phyloP scores from a whole-genome alignment of 2,329 filamentous ascomycete species.

The Myriosclerotinia duriaeana region DNA sequence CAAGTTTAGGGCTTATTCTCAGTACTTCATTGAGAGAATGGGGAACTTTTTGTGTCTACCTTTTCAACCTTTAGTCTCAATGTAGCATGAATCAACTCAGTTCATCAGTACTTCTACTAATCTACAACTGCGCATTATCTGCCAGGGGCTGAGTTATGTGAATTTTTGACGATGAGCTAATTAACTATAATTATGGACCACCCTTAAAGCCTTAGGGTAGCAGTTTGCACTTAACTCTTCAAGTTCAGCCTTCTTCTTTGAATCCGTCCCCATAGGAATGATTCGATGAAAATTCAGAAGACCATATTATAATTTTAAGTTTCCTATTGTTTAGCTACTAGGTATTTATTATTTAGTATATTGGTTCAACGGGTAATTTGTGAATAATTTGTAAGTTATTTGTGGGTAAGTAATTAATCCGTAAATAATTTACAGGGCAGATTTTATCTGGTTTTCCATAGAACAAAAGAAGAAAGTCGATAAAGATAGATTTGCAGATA shows the following conservation, averaged over 20 bases:
- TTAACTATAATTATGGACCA: no score
- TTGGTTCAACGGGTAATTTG: no score
- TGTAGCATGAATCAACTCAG: background rate
- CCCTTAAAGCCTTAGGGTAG: background rate
- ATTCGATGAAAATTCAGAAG: background rate
- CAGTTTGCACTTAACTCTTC: background rate
- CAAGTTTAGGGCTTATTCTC: background rate
- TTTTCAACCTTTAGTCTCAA: background rate
- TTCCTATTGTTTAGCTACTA: background rate
- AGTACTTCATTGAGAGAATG: background rate
- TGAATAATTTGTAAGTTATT: no score
- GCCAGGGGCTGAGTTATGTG: background rate
- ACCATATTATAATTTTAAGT: fast-evolving
- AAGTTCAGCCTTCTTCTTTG: background rate
- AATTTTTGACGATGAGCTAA: no score
- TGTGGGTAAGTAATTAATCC: no score
- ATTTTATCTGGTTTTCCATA: background rate
- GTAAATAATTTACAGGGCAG: no score
- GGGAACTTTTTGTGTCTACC: background rate
- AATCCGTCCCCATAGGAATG: no score
- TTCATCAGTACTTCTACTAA: background rate
- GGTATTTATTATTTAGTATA: no score
- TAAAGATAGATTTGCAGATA: background rate
- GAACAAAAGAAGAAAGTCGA: background rate
- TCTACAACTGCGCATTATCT: background rate